Evolutionary conservation across 495 filamentous ascomycete genomes (phyloP).

Genomic region (Lepidopterella palustris): DNA sequence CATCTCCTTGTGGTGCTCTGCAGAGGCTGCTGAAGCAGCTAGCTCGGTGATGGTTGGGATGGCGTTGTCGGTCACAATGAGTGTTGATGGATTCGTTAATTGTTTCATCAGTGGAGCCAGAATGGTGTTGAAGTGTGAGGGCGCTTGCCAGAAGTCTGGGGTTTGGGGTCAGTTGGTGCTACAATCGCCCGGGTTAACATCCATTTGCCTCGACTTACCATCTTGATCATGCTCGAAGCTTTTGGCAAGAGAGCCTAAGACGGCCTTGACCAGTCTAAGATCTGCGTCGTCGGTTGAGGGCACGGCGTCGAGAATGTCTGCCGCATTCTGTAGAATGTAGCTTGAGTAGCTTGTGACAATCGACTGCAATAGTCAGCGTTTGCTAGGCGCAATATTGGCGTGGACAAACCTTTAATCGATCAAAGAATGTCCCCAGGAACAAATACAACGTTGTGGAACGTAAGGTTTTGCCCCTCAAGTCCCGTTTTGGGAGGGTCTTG

Average conservation of each 20-base stretch:
- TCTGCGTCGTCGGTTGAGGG: constrained; percentile 42
- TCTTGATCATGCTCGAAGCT: constrained; percentile 77
- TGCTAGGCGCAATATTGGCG: not conserved
- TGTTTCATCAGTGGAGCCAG: constrained; percentile 61
- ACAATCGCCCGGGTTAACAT: constrained; percentile 33
- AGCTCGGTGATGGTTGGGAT: constrained; percentile 64
- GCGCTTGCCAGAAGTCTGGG: constrained; percentile 81
- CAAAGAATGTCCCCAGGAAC: constrained; percentile 73
- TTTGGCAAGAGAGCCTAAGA: constrained; percentile 61
- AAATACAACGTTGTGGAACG: constrained; percentile 67
- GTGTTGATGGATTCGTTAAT: constrained; percentile 46
- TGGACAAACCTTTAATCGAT: constrained; percentile 61
- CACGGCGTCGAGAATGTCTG: constrained; percentile 52
- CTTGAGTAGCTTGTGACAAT: constrained; percentile 87
- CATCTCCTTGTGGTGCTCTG: constrained; percentile 82
- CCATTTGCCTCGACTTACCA: constrained; percentile 39
- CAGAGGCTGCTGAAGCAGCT: constrained; percentile 63
- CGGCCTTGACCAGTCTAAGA: constrained; percentile 51
- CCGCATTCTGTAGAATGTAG: constrained; percentile 70
- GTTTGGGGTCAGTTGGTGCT: constrained; percentile 10
- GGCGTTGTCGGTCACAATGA: constrained; percentile 38
- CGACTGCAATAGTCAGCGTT: constrained; percentile 43
- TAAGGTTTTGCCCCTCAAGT: constrained; percentile 46
- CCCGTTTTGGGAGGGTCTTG: constrained; percentile 50
- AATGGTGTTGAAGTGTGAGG: constrained; percentile 70